Conservation (phyloP, 495 filamentous ascomycete species). For the Podospora tetraspora region DNA sequence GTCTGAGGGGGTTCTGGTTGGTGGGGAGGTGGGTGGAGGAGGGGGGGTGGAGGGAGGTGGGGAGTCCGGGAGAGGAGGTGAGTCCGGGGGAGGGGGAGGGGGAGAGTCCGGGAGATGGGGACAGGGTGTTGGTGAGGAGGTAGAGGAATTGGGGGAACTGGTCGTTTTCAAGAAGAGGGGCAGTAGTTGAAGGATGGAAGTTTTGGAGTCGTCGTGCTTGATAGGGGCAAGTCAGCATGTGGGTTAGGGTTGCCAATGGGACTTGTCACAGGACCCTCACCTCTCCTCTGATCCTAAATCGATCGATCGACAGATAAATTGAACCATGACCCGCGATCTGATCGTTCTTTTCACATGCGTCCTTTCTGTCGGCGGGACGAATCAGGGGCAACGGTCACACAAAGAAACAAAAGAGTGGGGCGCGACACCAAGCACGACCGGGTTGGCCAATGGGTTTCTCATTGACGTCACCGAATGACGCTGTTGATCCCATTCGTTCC, state of each 20-base stretch:
- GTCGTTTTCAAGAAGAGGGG: too few species aligned
- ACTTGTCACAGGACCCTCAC: not conserved
- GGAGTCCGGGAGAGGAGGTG: not conserved
- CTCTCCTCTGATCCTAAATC: not conserved
- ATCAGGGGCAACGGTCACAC: not conserved
- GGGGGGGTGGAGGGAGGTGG: not conserved
- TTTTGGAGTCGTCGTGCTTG: too few species aligned
- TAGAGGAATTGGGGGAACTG: not conserved
- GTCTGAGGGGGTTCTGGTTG: slow-evolving; percentile 22
- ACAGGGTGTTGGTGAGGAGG: not conserved
- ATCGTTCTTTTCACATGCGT: not conserved
- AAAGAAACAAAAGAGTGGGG: not conserved
- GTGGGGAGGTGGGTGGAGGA: slow-evolving; percentile 18
- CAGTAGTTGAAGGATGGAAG: not conserved
- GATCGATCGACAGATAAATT: not conserved
- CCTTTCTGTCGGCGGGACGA: not conserved
- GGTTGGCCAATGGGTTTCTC: not conserved
- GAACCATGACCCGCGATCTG: not conserved
- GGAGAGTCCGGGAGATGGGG: too few species aligned
- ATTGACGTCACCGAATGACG: not conserved
- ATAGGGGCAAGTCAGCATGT: not conserved
- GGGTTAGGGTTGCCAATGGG: not conserved
- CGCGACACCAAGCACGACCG: not conserved
- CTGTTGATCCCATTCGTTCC: not conserved
- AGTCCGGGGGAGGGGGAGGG: not conserved